phyloP scores from a whole-genome alignment of 306 rosid species.

The Ceratonia siliqua region DNA sequence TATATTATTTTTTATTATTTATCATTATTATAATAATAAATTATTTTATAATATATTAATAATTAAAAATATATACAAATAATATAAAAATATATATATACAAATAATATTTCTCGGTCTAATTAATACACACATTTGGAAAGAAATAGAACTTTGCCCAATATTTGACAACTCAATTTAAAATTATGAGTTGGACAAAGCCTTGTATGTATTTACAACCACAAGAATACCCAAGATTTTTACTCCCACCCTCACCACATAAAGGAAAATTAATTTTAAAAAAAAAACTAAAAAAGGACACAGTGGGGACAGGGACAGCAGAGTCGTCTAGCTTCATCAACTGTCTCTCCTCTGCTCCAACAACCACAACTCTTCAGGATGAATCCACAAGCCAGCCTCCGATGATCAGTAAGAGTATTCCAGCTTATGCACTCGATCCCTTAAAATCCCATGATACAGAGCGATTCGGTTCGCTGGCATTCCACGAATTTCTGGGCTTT shows the following conservation, averaged over 20 bases:
- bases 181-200: conserved; percentile 8
- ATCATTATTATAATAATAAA: too few species aligned
- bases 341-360: conserved; percentile 2
- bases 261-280: neutral
- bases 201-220: conserved; percentile 19
- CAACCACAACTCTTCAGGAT: neutral
- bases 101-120: neutral
- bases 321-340: neutral
- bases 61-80: too few species aligned
- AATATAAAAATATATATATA: neutral
- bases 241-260: conserved; percentile 28
- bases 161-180: neutral
- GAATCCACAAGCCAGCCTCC: neutral
- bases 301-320: neutral
- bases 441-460: conserved; percentile 47
- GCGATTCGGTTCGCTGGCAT: conserved; percentile 45
- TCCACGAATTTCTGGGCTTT: conserved; percentile 11
- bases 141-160: conserved; percentile 10
- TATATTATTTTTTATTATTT: too few species aligned
- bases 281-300: neutral
- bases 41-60: too few species aligned
- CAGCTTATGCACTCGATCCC: conserved; percentile 30
- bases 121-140: neutral
- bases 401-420: conserved; percentile 33
- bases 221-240: conserved; percentile 16